Conservation (phyloP, 352 stramenopile genomes). For the Globisporangium emineosum region DNA sequence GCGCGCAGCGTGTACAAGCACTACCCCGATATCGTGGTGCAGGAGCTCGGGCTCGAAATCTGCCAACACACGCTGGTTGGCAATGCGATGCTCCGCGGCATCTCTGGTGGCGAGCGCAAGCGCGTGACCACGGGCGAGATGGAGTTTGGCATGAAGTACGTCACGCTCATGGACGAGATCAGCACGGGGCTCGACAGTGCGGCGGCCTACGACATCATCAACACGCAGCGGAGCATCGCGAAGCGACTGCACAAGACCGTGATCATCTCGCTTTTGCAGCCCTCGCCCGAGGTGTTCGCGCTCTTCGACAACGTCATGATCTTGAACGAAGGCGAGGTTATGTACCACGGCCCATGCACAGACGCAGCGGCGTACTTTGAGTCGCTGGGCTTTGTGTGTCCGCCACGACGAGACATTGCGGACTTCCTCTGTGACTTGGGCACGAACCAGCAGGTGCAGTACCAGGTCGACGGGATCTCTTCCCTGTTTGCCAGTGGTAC, state of each 20-base stretch:
- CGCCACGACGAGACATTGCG: slow-evolving; percentile 71
- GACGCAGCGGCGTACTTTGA: slow-evolving; percentile 74
- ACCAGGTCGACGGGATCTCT: slow-evolving; percentile 19
- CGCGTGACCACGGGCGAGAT: slow-evolving; percentile 65
- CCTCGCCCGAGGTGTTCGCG: slow-evolving; percentile 88
- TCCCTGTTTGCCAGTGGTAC: background rate
- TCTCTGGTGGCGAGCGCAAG: slow-evolving; percentile 66
- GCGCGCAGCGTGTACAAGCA: slow-evolving; percentile 35
- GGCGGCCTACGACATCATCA: slow-evolving; percentile 56
- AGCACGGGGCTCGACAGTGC: slow-evolving; percentile 57
- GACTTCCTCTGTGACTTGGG: slow-evolving; percentile 88
- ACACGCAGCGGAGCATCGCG: slow-evolving; percentile 35
- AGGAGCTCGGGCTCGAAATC: slow-evolving; percentile 45
- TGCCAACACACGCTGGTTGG: slow-evolving; percentile 66
- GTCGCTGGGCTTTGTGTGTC: slow-evolving; percentile 54
- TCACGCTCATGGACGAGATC: slow-evolving; percentile 84
- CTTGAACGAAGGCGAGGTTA: slow-evolving; percentile 85
- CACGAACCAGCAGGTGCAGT: slow-evolving; percentile 39
- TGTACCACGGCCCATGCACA: slow-evolving; percentile 82
- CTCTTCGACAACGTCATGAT: slow-evolving; percentile 94
- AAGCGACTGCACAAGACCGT: slow-evolving; percentile 46
- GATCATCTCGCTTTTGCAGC: slow-evolving; percentile 86
- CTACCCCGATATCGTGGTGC: slow-evolving; percentile 54
- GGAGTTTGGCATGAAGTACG: slow-evolving; percentile 71
- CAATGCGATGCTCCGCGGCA: slow-evolving; percentile 46